Percentiles rank a stretch among this genome's conserved stretches.
Evolutionary conservation across 2,329 filamentous ascomycete genomes (phyloP).

Genomic region (Talaromyces piceae): DNA sequence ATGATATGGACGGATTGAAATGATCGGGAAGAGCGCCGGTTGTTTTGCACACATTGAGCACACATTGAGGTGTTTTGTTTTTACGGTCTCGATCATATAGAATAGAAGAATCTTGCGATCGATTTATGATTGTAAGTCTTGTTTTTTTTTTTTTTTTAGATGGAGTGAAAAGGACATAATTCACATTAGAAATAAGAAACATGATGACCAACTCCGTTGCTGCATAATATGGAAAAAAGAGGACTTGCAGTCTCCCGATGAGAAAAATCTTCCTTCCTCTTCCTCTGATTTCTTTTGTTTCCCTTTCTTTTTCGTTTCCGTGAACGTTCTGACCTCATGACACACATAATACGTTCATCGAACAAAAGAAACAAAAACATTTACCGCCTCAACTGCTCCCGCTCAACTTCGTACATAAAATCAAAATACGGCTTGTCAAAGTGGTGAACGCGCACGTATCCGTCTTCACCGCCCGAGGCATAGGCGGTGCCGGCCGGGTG

Average conservation of each 20-base stretch:
- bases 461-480: constrained; percentile 93
- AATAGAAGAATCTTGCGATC: background rate
- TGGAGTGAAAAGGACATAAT: background rate
- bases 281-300: background rate
- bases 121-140: background rate
- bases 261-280: background rate
- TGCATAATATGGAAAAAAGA: background rate
- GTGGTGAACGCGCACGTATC: constrained; percentile 95
- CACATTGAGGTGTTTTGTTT: background rate
- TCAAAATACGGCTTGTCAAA: constrained; percentile 99
- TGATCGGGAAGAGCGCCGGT: constrained; percentile 12
- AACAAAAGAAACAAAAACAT: too few species aligned
- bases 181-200: constrained; percentile 1
- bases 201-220: constrained; percentile 1
- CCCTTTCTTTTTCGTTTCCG: too few species aligned
- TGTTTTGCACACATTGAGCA: background rate
- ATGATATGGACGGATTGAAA: constrained; percentile 4
- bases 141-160: background rate
- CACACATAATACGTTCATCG: background rate
- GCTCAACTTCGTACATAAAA: constrained; percentile 97
- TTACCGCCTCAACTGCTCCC: constrained; percentile 55
- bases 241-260: background rate
- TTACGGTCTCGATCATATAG: background rate
- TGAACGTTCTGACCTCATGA: background rate
- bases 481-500: constrained; percentile 89